Percentiles rank a stretch among this genome's conserved stretches.
Evolutionary conservation across 176 grass and related monocot species (phyloP).

Genomic region (Oryza glaberrima): DNA sequence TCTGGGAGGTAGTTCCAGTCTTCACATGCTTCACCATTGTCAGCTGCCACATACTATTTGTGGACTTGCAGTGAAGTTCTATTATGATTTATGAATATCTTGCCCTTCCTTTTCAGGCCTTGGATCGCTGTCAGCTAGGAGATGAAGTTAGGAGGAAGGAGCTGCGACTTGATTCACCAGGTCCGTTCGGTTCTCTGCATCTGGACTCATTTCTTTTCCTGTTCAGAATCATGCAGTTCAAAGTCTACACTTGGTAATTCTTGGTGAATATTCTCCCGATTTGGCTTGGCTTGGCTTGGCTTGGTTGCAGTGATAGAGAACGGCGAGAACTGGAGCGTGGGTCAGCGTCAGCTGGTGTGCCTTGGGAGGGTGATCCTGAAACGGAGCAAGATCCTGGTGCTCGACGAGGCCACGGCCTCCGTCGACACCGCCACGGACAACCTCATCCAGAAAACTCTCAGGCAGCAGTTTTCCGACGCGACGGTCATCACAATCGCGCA

Average conservation of each 20-base stretch:
- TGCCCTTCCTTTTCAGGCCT: constrained; percentile 50
- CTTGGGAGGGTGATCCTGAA: constrained; percentile 79
- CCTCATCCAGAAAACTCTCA: constrained; percentile 77
- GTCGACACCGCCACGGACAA: constrained; percentile 79
- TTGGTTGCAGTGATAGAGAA: constrained; percentile 74
- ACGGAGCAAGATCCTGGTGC: constrained; percentile 71
- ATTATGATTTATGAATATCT: neutral
- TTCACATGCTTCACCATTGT: neutral
- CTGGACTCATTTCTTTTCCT: neutral
- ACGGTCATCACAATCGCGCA: constrained; percentile 78
- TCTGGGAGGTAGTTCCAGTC: constrained; percentile 74
- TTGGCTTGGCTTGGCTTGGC: neutral
- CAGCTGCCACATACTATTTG: neutral
- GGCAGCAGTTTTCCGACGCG: constrained; percentile 65
- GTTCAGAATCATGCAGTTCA: neutral
- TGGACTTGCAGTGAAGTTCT: neutral
- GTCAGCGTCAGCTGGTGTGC: constrained; percentile 74
- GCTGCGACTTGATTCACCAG: constrained; percentile 72
- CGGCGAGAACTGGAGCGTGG: constrained; percentile 97
- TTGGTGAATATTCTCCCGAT: constrained; percentile 19
- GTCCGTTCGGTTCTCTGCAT: constrained; percentile 28
- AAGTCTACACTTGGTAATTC: neutral
- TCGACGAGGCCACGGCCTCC: constrained; percentile 81
- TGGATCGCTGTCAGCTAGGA: constrained; percentile 77
- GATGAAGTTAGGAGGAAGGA: constrained; percentile 80